Conservation (phyloP, 805 yeast genomes). For the Kodamaea kaohsiungensis region DNA sequence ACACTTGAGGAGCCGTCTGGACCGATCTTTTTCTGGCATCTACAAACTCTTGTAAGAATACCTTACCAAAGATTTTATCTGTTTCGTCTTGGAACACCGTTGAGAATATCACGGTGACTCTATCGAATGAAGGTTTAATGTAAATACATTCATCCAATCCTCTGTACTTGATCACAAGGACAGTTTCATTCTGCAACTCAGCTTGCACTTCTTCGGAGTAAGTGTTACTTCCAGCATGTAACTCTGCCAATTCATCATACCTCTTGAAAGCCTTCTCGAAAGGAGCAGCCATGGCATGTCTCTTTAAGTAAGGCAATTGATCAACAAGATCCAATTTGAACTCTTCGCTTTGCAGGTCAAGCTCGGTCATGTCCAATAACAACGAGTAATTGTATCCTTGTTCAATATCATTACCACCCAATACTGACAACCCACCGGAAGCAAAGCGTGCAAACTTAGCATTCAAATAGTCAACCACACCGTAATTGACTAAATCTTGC, state of each 20-base stretch:
- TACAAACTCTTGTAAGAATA: constrained; percentile 88
- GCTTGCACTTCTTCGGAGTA: constrained; percentile 46
- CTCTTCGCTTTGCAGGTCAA: constrained; percentile 43
- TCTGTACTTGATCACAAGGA: constrained; percentile 77
- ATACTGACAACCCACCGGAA: constrained; percentile 30
- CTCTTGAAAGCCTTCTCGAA: constrained; percentile 82
- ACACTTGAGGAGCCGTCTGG: constrained; percentile 97
- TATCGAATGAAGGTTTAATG: constrained; percentile 88
- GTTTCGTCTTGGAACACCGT: constrained; percentile 96
- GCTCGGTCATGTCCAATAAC: constrained; percentile 55
- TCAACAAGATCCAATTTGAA: constrained; percentile 53
- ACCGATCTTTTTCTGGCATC: constrained; percentile 95
- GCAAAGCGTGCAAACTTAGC: constrained; percentile 45
- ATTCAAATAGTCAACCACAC: constrained; percentile 55
- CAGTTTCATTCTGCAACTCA: constrained; percentile 52
- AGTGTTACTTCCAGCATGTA: constrained; percentile 42
- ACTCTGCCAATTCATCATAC: constrained; percentile 66
- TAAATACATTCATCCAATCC: constrained; percentile 85
- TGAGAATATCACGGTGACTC: constrained; percentile 95
- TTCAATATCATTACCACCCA: constrained; percentile 50
- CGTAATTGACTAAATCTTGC: constrained; percentile 69
- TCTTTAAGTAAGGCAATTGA: constrained; percentile 73
- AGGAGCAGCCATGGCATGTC: constrained; percentile 90
- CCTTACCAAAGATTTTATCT: constrained; percentile 87
- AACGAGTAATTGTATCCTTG: constrained; percentile 81